These are phyloP conservation scores for Suillus discolor DNA, from an alignment of 768 basidiomycete species.

Conservation along the genomic window DNA sequence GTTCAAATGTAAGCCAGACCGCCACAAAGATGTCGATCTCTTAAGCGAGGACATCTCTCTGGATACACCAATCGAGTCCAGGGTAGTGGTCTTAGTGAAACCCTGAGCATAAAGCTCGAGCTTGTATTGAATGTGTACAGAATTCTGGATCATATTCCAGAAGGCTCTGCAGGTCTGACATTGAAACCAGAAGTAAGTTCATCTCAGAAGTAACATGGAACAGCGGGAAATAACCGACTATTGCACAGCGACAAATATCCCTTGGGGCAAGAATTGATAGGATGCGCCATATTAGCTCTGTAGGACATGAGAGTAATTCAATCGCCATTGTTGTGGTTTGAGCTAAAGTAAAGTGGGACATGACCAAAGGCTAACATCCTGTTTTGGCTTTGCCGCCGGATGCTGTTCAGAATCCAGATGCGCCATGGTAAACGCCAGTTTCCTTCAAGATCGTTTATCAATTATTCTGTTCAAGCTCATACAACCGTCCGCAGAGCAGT, in stretches of 20 bases:
- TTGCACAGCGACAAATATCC: neutral
- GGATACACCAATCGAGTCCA: neutral
- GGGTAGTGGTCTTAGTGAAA: neutral
- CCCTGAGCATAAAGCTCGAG: neutral
- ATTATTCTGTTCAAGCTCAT: neutral
- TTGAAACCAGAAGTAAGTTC: neutral
- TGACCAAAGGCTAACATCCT: neutral
- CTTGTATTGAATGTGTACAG: neutral
- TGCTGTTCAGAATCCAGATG: neutral
- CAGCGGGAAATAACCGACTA: neutral
- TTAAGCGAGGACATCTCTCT: neutral
- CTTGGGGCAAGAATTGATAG: neutral
- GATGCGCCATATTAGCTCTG: neutral
- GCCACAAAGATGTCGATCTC: neutral
- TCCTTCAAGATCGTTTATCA: neutral
- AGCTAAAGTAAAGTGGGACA: neutral
- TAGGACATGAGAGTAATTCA: neutral
- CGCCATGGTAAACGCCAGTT: neutral
- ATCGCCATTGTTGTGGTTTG: neutral
- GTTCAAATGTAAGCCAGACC: too few relatives aligned
- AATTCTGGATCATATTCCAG: neutral
- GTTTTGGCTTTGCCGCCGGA: neutral
- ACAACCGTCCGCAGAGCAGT: neutral
- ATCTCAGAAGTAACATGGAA: neutral
- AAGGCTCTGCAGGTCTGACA: neutral